A percentile compares a stretch with the other conserved stretches of the same genome.
Evolutionary conservation across 768 basidiomycete species (phyloP).

Genomic region (Kondoa malvinella): DNA sequence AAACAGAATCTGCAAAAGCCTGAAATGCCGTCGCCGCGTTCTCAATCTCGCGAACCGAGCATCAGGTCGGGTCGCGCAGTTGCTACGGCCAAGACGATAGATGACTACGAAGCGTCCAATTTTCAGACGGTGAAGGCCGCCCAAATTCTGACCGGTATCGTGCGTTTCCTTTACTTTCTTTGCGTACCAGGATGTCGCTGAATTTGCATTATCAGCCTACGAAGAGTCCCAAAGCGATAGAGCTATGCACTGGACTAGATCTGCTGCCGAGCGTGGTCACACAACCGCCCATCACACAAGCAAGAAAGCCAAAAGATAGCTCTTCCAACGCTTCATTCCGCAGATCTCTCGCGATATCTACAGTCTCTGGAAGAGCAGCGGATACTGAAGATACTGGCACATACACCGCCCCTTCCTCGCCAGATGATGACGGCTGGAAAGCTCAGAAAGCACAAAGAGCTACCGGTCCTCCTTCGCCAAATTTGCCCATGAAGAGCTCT

Average conservation of each 20-base stretch:
- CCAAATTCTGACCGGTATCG: not conserved
- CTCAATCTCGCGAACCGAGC: not conserved
- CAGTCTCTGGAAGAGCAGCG: constrained; percentile 2
- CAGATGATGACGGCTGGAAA: not conserved
- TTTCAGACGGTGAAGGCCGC: not conserved
- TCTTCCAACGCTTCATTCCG: not conserved
- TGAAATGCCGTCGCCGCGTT: no score
- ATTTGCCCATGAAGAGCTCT: not conserved
- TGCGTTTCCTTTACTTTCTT: not conserved
- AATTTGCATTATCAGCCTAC: not conserved
- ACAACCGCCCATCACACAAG: not conserved
- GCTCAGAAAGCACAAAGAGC: not conserved
- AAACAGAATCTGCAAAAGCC: no score
- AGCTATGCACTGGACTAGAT: not conserved
- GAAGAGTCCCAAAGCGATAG: not conserved
- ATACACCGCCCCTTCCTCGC: constrained; percentile 12
- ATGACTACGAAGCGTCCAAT: not conserved
- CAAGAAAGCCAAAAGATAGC: not conserved
- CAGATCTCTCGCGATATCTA: not conserved
- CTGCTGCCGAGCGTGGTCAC: not conserved
- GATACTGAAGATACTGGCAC: constrained; percentile 10
- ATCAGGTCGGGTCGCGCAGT: not conserved
- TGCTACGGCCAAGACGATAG: not conserved
- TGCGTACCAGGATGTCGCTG: not conserved
- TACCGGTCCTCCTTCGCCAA: not conserved